phyloP scores from a whole-genome alignment of 768 basidiomycete species.

The Sutorius australiensis region DNA sequence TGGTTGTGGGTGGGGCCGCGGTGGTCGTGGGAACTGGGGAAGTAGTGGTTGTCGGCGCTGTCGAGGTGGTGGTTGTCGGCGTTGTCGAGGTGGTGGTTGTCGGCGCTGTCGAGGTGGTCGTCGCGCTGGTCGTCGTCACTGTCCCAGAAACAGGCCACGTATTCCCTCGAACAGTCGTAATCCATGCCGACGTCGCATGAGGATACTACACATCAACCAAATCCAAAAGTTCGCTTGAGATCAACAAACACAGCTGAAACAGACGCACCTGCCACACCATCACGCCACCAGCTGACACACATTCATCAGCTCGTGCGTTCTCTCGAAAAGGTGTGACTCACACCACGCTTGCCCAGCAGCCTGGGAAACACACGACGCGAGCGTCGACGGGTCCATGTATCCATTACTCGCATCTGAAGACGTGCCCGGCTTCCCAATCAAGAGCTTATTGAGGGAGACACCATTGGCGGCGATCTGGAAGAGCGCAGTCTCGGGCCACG shows the following conservation, averaged over 20 bases:
- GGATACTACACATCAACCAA: constrained; percentile 31
- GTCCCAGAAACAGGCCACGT: constrained; percentile 32
- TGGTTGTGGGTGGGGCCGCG: no score
- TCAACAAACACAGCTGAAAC: background rate
- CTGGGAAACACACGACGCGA: constrained; percentile 57
- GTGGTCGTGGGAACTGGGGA: no score
- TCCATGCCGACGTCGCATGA: constrained; percentile 38
- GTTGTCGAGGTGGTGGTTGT: no score
- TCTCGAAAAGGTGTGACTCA: constrained; percentile 30
- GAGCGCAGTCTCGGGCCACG: constrained; percentile 59
- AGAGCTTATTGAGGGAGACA: constrained; percentile 45
- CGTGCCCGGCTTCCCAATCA: constrained; percentile 53
- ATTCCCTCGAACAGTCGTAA: constrained; percentile 35
- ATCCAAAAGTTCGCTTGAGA: background rate
- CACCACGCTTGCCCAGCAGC: constrained; percentile 65
- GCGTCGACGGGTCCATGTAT: constrained; percentile 53
- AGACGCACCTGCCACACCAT: constrained; percentile 41
- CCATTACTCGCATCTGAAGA: constrained; percentile 43
- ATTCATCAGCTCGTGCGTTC: background rate
- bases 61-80: background rate
- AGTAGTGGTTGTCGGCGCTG: background rate
- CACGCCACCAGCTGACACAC: constrained; percentile 34
- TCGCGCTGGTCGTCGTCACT: background rate
- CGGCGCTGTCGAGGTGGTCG: no score
- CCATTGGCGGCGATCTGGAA: constrained; percentile 50